Evolutionary conservation across 495 filamentous ascomycete species (phyloP).

Genomic region (Aspergillus sparsus): DNA sequence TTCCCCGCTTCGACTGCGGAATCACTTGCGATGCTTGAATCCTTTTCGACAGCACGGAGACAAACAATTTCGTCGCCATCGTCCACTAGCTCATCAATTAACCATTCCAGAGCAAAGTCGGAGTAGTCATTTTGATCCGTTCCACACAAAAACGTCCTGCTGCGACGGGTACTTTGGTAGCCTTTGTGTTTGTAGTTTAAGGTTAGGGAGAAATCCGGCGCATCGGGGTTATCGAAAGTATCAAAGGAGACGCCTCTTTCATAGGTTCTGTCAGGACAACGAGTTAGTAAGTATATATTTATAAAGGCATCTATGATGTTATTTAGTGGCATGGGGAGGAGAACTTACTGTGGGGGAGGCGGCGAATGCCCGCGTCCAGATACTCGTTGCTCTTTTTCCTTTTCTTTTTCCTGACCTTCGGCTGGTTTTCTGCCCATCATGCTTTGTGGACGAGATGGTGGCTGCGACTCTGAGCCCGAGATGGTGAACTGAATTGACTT

Average conservation of each 20-base stretch:
- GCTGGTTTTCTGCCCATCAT: constrained; percentile 28
- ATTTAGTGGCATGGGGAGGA: too few relatives aligned
- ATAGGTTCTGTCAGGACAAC: constrained; percentile 40
- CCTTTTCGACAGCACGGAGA: constrained; percentile 85
- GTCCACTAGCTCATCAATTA: constrained; percentile 91
- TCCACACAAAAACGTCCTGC: constrained; percentile 89
- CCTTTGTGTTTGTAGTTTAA: constrained; percentile 87
- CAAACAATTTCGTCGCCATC: constrained; percentile 97
- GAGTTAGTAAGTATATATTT: neutral
- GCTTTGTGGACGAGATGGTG: constrained; percentile 34
- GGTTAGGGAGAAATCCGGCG: constrained; percentile 77
- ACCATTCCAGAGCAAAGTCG: constrained; percentile 91
- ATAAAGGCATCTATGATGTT: too few relatives aligned
- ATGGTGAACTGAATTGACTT: constrained; percentile 50
- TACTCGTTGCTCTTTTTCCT: constrained; percentile 32
- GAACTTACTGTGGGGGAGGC: constrained; percentile 42
- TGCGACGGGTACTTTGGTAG: constrained; percentile 79
- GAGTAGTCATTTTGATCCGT: constrained; percentile 96
- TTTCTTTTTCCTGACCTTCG: constrained; percentile 26
- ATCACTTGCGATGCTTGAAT: constrained; percentile 71
- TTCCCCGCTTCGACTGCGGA: constrained; percentile 65
- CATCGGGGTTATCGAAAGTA: constrained; percentile 85
- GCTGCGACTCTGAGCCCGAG: constrained; percentile 32
- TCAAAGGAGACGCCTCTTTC: constrained; percentile 80
- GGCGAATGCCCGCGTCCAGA: constrained; percentile 37